Base-by-base conservation (phyloP, 345 rosid species). In the Corchorus olitorius region DNA sequence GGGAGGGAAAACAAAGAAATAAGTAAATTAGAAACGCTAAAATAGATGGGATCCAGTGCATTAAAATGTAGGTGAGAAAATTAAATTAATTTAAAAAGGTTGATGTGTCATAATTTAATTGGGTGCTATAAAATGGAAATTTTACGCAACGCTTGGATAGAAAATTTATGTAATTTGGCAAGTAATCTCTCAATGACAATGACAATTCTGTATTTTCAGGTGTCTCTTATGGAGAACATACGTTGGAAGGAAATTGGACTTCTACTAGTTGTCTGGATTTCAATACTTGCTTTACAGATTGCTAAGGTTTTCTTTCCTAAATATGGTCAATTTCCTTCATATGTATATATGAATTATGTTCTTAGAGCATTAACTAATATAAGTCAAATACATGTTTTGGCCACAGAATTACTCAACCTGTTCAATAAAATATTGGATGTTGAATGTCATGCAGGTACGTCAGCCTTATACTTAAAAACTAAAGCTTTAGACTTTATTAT, bases 231-330 rank as follows among this genome's bases (percentile, higher is more conserved):
- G 17, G 83, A 88, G 63, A 88, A 88, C 52, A 78, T 86, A 43
- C 34, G 10, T 11, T 86, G 91, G 91, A 83, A 81, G 59, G 85
- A 88, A 49, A 81, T 86, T 43, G 88, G 88, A 60, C 22, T 88
- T 22, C 85, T 88, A 17, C 35, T 81, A 35, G 70, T 73, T 74
- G 82, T 88, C 52, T 88, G 87, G 89, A 43, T 63, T 13, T n/a
- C 76, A 50, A 78, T 84, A 39, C 89, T 88, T 19, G 78, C 56
- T 39, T 52, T 88, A 63, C 79, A 88, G 76, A 83, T 88, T 39
- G 50, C 78, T 7, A 86, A 84, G 89, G 91, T 88, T 65, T 62
- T n/a, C 45, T 39, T 34, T 39, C 6, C n/a, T 12, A 27, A 0
- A 27, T 27, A 8, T 41, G 16, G 4, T 27, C 15, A 5, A 46